phyloP scores from a whole-genome alignment of 306 rosid species.

The Corylus americana region DNA sequence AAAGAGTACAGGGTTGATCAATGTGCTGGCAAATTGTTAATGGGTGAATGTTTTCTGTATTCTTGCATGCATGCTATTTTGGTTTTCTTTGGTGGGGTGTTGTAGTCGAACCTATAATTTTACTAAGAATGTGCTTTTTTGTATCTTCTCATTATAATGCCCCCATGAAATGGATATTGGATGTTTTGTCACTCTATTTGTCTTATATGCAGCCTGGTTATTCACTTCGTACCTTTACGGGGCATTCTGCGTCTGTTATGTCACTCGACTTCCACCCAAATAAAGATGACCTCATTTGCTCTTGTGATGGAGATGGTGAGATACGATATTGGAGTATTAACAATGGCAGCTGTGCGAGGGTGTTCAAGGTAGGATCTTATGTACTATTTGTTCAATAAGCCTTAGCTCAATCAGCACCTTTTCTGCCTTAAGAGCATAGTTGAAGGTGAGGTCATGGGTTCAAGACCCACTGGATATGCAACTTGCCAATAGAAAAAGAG shows the following conservation, averaged over 20 bases:
- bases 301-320: conserved; percentile 93
- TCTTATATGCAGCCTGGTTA: conserved; percentile 71
- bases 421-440: not conserved
- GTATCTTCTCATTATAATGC: not conserved
- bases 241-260: conserved; percentile 78
- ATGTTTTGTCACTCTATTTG: conserved; percentile 2
- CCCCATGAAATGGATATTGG: not conserved
- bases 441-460: not conserved
- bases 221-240: conserved; percentile 83
- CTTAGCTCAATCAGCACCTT: not conserved
- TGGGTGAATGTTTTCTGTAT: not conserved
- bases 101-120: conserved; percentile 20
- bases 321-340: conserved; percentile 94
- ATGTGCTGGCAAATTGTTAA: conserved; percentile 9
- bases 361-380: conserved; percentile 63
- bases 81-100: conserved; percentile 21
- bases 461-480: not conserved
- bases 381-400: not conserved
- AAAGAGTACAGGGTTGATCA: not conserved
- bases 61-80: not conserved
- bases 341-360: conserved; percentile 73
- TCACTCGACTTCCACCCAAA: conserved; percentile 96
- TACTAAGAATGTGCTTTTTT: not conserved
- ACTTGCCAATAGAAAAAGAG: not conserved
- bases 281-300: conserved; percentile 86